Evolutionary conservation across 2,329 filamentous ascomycete genomes (phyloP).

Genomic region (Diaporthe helianthi): DNA sequence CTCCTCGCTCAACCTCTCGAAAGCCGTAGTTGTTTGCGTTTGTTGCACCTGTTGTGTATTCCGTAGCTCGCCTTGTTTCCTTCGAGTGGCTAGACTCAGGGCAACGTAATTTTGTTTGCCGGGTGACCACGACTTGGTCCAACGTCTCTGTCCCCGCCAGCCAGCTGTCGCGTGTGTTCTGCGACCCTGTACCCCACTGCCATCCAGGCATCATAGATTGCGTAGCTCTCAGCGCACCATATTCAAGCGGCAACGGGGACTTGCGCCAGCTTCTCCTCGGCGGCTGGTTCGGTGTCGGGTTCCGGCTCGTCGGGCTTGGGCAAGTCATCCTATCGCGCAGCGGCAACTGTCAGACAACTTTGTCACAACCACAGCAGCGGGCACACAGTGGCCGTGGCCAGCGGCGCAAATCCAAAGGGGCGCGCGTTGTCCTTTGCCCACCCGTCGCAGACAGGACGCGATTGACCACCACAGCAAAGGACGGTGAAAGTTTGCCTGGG

Average conservation of each 20-base stretch:
- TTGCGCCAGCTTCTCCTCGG: conserved; percentile 43
- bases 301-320: conserved; percentile 50
- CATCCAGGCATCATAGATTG: not conserved
- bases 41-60: not conserved
- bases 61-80: not conserved
- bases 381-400: not conserved
- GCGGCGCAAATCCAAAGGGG: not conserved
- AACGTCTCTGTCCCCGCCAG: no score
- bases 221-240: not conserved
- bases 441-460: not conserved
- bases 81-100: not conserved
- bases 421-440: not conserved
- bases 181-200: not conserved
- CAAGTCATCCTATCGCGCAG: conserved; percentile 49
- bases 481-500: no score
- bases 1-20: not conserved
- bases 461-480: not conserved
- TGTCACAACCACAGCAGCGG: not conserved
- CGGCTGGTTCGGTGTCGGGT: conserved; percentile 42
- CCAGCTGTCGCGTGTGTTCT: no score
- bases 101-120: not conserved
- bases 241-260: conserved; percentile 51
- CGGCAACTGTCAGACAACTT: not conserved
- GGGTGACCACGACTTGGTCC: not conserved
- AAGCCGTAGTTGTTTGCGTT: not conserved